A percentile compares a stretch with the other conserved stretches of the same genome.
phyloP scores from a whole-genome alignment of 2,329 filamentous ascomycete genomes.

The Triangularia setosa region DNA sequence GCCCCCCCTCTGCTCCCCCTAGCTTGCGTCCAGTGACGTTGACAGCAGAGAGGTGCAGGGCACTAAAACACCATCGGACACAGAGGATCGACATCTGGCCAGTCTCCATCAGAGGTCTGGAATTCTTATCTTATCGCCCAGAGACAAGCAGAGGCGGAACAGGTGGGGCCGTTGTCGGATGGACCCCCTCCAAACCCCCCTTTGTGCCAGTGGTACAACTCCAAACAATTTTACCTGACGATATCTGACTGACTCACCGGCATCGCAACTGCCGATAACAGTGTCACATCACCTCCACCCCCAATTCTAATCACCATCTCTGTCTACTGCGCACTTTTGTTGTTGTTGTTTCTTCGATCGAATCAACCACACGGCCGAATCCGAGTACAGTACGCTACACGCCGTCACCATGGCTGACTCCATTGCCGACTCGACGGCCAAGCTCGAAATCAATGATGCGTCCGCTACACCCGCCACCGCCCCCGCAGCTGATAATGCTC shows the following conservation, averaged over 20 bases:
- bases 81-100: background rate
- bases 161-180: constrained; percentile 4
- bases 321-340: background rate
- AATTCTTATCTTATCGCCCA: constrained; percentile 16
- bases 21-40: background rate
- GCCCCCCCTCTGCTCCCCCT: background rate
- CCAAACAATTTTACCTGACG: background rate
- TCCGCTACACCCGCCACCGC: background rate
- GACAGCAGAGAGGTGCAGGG: background rate
- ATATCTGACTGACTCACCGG: background rate
- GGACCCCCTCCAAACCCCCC: constrained; percentile 7
- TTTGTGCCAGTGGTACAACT: background rate
- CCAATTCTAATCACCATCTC: background rate
- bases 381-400: too few relatives aligned
- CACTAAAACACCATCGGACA: background rate
- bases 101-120: background rate
- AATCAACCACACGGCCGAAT: background rate
- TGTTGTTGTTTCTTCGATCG: background rate
- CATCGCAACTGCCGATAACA: background rate
- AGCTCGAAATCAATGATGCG: constrained; percentile 43
- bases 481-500: constrained; percentile 20
- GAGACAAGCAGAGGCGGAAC: background rate
- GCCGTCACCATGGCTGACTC: constrained; percentile 43
- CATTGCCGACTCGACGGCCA: constrained; percentile 46
- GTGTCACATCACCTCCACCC: background rate